A percentile compares a stretch with the other conserved stretches of the same genome.
Conservation (phyloP, 768 basidiomycete genomes). For the Candolleomyces aberdarensis region DNA sequence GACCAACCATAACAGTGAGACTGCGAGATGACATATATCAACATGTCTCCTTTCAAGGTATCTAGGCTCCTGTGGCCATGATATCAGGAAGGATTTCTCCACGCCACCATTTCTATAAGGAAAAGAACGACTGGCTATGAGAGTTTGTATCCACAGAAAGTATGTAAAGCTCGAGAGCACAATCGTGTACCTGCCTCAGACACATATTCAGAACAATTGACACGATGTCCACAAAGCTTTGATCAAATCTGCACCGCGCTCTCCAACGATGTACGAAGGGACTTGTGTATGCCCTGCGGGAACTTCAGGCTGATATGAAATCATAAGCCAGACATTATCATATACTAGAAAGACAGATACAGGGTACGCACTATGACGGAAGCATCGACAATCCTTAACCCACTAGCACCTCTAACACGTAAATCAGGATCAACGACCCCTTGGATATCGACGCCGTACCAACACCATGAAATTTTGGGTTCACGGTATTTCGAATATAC, state of each 20-base stretch:
- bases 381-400: slow-evolving; percentile 35
- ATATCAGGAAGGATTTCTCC: no score
- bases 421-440: slow-evolving; percentile 37
- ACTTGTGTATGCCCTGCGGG: background rate
- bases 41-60: no score
- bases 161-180: no score
- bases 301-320: background rate
- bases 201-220: no score
- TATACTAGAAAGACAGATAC: background rate
- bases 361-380: slow-evolving; percentile 23
- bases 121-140: no score
- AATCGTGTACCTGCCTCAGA: no score
- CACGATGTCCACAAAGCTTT: background rate
- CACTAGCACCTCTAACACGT: slow-evolving; percentile 27
- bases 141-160: no score
- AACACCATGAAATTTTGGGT: slow-evolving; percentile 25
- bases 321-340: background rate
- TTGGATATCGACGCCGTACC: slow-evolving; percentile 30
- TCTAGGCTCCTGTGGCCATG: no score
- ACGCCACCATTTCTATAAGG: no score
- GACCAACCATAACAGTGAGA: no score
- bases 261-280: background rate
- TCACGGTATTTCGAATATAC: slow-evolving; percentile 13
- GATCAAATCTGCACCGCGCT: background rate
- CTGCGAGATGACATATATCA: no score